Evolutionary conservation across 2,329 filamentous ascomycete genomes (phyloP), one percentile per base, ranked within the genome.

Genomic region (Hymenoscyphus fructigenus): DNA sequence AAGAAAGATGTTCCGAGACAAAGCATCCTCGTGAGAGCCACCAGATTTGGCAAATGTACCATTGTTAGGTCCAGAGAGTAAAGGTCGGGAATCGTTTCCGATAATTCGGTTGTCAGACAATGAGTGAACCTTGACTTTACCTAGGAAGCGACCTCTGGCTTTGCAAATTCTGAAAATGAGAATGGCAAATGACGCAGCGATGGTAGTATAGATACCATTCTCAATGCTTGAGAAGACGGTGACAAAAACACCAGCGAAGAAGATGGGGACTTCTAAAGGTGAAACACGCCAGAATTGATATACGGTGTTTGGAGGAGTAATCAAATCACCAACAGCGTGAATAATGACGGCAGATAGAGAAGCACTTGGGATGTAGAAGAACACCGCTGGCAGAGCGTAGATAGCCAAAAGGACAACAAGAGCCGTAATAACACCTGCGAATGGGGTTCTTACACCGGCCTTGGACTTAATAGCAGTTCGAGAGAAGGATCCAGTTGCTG

Each of bases 391-490:
- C 59, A 98, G 81, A 12, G 91, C 91, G 74, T 97, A 98, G 68
- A 97, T 92, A 41, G 95, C 93, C 9, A 98, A 81, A 0, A 98
- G 84, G 3, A 98, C 94, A 15, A 98, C 85, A 15, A 91, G 62
- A 0, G 91, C 93, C 7, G 93, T 97, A 68, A 98, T 91, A 53
- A 96, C 85, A 79, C 95, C 94, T 17, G 92, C 93, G 63, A 97
- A 88, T 0, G 94, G 94, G 0, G 93, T 97, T 28, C 92, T 88
- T 3, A 97, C 94, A 73, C 95, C 95, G 59, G 95, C 93, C 79
- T 98, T 98, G 4, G 94, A 95, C 78, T 97, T 96, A 79, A 98
- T 97, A 61, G 95, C 94, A 32, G 95, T 98, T 67, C 95, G 88
- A 41, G 92, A 96, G 82, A 98, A 98, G 2, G 95, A 98, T 1